Evolutionary conservation across 495 filamentous ascomycete species (phyloP).

Genomic region (Lepraria neglecta): DNA sequence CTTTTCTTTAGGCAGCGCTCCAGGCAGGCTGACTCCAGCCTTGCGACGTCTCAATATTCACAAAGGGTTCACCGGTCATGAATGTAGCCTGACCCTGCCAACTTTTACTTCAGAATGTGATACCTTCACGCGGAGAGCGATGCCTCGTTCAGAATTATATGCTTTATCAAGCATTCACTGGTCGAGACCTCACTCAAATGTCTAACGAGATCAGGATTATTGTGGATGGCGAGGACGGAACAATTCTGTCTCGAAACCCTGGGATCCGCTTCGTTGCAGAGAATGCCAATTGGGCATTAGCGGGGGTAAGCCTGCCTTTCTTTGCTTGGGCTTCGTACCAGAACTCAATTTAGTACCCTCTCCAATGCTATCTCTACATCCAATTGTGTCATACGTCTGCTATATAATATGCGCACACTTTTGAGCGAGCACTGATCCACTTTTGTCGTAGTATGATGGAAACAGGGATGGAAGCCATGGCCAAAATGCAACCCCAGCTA

Average conservation of each 20-base stretch:
- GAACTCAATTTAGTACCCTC: neutral
- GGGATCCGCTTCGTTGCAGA: conserved; percentile 2
- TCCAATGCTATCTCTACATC: too few relatives aligned
- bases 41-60: neutral
- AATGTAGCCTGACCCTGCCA: neutral
- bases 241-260: neutral
- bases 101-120: too few relatives aligned
- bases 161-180: too few relatives aligned
- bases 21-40: conserved; percentile 7
- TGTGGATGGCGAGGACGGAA: conserved; percentile 5
- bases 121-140: too few relatives aligned
- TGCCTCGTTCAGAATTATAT: too few relatives aligned
- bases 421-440: neutral
- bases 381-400: too few relatives aligned
- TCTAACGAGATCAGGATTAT: neutral
- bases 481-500: conserved; percentile 5
- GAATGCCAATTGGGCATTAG: neutral
- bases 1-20: neutral
- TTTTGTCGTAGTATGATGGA: neutral
- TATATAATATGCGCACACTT: neutral
- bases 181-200: neutral
- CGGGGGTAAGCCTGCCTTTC: neutral
- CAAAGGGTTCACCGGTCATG: neutral
- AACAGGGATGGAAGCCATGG: conserved; percentile 5
- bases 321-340: neutral